A percentile compares a stretch with the other conserved stretches of the same genome.
Conservation (phyloP, 257 asterid species). For the Ballota nigra region DNA sequence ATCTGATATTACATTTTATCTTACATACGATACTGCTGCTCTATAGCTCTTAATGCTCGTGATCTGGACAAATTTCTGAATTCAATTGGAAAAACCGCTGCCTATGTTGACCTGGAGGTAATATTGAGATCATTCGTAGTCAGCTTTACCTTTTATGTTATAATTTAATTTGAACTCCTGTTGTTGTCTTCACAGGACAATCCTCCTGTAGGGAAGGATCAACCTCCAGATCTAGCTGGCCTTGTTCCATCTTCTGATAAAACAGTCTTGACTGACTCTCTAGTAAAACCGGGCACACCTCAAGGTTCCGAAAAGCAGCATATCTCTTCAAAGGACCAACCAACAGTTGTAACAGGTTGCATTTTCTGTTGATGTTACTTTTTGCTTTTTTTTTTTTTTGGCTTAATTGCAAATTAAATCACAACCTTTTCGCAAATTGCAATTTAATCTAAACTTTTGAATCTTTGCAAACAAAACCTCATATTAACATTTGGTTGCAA, state of each 20-base stretch:
- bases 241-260: conserved; percentile 83
- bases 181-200: conserved; percentile 51
- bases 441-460: too few relatives aligned
- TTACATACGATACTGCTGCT: conserved; percentile 18
- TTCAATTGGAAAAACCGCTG: conserved; percentile 68
- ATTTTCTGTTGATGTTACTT: neutral
- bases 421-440: too few relatives aligned
- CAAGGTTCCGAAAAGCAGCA: conserved; percentile 35
- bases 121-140: conserved; percentile 17
- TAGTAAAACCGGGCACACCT: conserved; percentile 35
- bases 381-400: too few relatives aligned
- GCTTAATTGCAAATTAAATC: too few relatives aligned
- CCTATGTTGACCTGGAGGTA: conserved; percentile 94
- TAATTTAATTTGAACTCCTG: conserved; percentile 5
- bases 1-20: conserved; percentile 11
- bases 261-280: conserved; percentile 35
- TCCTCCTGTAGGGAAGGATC: conserved; percentile 91
- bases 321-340: conserved; percentile 33
- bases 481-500: too few relatives aligned
- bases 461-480: too few relatives aligned
- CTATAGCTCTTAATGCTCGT: conserved; percentile 59
- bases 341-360: conserved; percentile 46
- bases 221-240: conserved; percentile 90
- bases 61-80: conserved; percentile 81
- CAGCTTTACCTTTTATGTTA: neutral